Evolutionary conservation across 148 eudicot genomes (phyloP).

Genomic region (Linanthus parryae): DNA sequence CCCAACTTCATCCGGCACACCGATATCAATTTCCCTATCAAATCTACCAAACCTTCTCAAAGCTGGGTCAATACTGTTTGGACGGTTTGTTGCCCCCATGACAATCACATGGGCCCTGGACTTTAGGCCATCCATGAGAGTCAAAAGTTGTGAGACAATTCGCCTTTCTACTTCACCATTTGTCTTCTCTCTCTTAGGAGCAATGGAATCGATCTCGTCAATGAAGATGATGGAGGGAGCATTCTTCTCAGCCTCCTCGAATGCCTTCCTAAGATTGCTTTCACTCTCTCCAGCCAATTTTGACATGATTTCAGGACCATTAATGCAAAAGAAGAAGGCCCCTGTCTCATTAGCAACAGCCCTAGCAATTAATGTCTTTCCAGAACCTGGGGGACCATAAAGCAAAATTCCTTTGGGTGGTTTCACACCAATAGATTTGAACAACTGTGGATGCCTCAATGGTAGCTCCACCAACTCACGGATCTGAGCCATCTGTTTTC

Average conservation of each 20-base stretch:
- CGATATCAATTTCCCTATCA: slow-evolving; percentile 36
- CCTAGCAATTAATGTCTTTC: slow-evolving; percentile 35
- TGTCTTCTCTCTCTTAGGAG: slow-evolving; percentile 42
- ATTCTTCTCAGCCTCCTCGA: slow-evolving; percentile 44
- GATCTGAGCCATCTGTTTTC: slow-evolving; percentile 48
- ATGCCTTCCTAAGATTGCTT: slow-evolving; percentile 42
- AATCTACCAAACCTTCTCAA: slow-evolving; percentile 39
- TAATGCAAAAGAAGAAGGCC: slow-evolving; percentile 36
- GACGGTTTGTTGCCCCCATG: slow-evolving; percentile 40
- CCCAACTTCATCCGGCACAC: slow-evolving; percentile 39
- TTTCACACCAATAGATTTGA: slow-evolving; percentile 36
- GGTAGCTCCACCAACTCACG: slow-evolving; percentile 39
- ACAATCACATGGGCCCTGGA: slow-evolving; percentile 39
- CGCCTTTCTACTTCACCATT: slow-evolving; percentile 42
- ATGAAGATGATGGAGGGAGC: slow-evolving; percentile 16
- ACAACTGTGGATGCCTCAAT: slow-evolving; percentile 37
- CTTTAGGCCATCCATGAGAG: slow-evolving; percentile 39
- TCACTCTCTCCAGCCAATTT: slow-evolving; percentile 49
- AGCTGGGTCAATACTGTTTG: slow-evolving; percentile 41
- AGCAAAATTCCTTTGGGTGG: slow-evolving; percentile 42
- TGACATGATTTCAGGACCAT: slow-evolving; percentile 42
- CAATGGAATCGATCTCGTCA: slow-evolving; percentile 42
- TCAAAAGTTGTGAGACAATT: slow-evolving; percentile 31
- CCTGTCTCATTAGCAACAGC: slow-evolving; percentile 43
- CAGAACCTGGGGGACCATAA: slow-evolving; percentile 41